Base-by-base conservation (phyloP, 2,329 filamentous ascomycete genomes). In the Talaromyces sp. region DNA sequence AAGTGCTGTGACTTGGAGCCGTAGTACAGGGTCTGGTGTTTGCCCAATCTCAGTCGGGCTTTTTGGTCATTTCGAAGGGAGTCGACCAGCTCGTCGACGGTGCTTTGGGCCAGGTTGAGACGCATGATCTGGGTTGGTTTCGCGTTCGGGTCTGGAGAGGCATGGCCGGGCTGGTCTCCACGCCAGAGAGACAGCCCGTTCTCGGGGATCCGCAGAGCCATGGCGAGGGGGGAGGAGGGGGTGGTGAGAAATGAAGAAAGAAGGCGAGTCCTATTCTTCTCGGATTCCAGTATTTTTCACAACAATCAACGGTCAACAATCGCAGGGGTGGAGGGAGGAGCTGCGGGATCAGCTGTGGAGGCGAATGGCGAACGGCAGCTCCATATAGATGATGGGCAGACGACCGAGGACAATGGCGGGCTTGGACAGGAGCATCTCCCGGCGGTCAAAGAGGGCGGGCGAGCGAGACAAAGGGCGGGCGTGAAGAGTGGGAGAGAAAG, bases 1-100 rank as follows among this genome's bases (percentile, higher is more conserved):
- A 87, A 78, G 32, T 80, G 74, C 63, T 85, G 80, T 32, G 80
- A 80, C 69, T 84, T 84, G 70, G 80, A 80, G 64, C 82, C 84
- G 67, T 82, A 82, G 66, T 82, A 81, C 63, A 88, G 78, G 70
- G 81, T 80, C 73, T 84, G 75, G 63, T 76, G 73, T 69, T 80
- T 81, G 29, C 80, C 80, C 61, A 80, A 74, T 46, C 77, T 77
- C 56, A 82, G 66, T 65, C 74, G 73, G 65, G 76, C 77, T 58
- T 75, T 72, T 62, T 79, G 72, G 56, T 77, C 75, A 46, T 74
- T 71, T 54, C 73, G 72, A 31, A 81, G 70, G 60, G 68, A 73
- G 58, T 77, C 73, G 32, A 81, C 73, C 31, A 81, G 71, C 55
- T 81, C 78, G 61, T 79, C 73, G 55, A 80, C 71, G 49, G 77